Evolutionary conservation across 345 rosid genomes (phyloP).

Genomic region (Xanthoceras sorbifolium): DNA sequence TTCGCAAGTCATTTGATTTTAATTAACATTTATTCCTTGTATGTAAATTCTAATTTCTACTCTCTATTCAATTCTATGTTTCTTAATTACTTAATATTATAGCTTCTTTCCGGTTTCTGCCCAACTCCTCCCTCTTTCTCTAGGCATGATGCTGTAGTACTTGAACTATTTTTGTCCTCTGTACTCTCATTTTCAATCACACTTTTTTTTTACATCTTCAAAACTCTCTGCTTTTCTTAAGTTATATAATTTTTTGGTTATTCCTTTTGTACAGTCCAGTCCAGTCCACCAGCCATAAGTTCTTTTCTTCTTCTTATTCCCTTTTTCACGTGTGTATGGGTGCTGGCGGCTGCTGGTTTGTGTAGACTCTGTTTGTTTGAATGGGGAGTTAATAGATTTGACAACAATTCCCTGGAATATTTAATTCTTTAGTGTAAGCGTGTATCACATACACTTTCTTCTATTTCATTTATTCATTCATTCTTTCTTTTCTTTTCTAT

Average conservation of each 20-base stretch:
- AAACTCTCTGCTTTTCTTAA: no score
- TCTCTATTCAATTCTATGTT: neutral
- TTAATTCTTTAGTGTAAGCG: neutral
- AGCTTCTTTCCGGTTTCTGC: constrained; percentile 1
- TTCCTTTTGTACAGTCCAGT: no score
- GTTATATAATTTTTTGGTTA: no score
- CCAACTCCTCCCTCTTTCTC: neutral
- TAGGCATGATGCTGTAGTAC: neutral
- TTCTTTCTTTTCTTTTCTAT: neutral
- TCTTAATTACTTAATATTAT: neutral
- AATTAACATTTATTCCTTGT: no score
- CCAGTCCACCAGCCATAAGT: no score
- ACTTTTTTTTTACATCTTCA: neutral
- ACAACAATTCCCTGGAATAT: neutral
- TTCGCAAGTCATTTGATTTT: no score
- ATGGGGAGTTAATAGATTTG: neutral
- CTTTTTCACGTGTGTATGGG: no score
- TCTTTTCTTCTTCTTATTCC: no score
- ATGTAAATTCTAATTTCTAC: neutral
- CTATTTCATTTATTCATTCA: constrained; percentile 1
- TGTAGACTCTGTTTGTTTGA: neutral
- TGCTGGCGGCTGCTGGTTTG: no score
- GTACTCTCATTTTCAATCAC: neutral
- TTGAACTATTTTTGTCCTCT: neutral
- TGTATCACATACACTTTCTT: neutral